These are phyloP conservation scores for Sophora flavescens DNA, from an alignment of 306 rosid species.

Conservation along the genomic window DNA sequence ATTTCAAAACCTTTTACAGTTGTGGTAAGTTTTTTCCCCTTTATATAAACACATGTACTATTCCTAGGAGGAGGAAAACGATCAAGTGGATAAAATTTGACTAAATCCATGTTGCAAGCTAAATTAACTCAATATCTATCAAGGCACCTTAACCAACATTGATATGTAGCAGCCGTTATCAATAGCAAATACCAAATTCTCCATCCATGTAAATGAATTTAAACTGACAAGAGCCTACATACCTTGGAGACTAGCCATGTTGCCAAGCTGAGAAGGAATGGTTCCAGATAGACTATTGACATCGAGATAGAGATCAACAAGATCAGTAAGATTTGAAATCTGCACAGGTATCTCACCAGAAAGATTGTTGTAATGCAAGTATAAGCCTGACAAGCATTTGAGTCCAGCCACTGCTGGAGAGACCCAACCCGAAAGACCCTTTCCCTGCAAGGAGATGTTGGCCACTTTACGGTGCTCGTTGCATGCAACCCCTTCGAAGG, in stretches of 20 bases:
- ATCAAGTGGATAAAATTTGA: constrained; percentile 14
- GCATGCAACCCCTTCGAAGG: constrained; percentile 79
- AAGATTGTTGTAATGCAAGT: constrained; percentile 82
- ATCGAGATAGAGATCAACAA: constrained; percentile 85
- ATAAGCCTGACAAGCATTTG: constrained; percentile 81
- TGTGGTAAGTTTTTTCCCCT: too few species aligned
- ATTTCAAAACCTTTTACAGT: not conserved
- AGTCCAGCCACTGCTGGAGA: constrained; percentile 83
- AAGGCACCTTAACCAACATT: not conserved
- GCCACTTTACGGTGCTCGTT: constrained; percentile 80
- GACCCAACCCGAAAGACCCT: constrained; percentile 80
- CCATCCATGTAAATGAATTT: not conserved
- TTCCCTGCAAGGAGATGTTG: constrained; percentile 86
- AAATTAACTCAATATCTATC: not conserved
- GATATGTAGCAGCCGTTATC: not conserved
- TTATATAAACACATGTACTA: not conserved
- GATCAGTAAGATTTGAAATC: constrained; percentile 73
- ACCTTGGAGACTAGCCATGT: constrained; percentile 87
- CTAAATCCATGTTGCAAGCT: not conserved
- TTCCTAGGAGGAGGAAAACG: not conserved
- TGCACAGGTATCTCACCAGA: constrained; percentile 85
- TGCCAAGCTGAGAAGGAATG: constrained; percentile 72
- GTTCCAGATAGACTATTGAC: constrained; percentile 76
- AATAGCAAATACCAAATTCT: not conserved
- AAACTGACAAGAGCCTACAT: not conserved